Percentiles rank a stretch among this genome's conserved stretches.
These are phyloP conservation scores for Castanea crenata DNA, from an alignment of 306 rosid species.

Conservation along the genomic window DNA sequence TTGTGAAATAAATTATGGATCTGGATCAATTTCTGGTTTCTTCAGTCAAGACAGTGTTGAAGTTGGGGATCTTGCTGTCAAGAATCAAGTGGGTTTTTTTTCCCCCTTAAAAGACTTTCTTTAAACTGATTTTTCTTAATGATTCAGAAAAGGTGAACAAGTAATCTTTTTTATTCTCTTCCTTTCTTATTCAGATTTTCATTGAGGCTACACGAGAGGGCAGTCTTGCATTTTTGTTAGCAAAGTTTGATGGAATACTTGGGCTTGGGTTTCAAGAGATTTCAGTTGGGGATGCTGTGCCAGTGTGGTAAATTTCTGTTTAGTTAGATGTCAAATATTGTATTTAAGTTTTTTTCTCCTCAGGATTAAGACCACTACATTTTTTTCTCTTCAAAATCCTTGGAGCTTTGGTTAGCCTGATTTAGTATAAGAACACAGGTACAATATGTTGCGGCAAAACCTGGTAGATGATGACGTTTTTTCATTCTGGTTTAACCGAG, in stretches of 20 bases:
- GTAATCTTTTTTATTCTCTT: neutral
- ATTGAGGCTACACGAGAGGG: conserved; percentile 79
- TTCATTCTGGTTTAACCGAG: conserved; percentile 89
- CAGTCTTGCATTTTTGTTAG: conserved; percentile 63
- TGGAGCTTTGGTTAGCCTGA: conserved; percentile 10
- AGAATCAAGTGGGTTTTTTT: conserved; percentile 55
- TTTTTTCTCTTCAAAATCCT: conserved; percentile 5
- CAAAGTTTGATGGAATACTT: conserved; percentile 78
- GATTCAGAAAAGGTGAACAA: conserved; percentile 15
- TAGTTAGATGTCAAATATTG: neutral
- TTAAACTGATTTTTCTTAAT: neutral
- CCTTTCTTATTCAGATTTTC: conserved; percentile 55
- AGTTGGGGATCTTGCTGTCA: conserved; percentile 64
- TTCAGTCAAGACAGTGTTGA: conserved; percentile 71
- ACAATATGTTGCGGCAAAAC: conserved; percentile 63
- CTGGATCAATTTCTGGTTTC: conserved; percentile 85
- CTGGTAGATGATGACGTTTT: conserved; percentile 67
- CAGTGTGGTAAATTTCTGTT: conserved; percentile 59
- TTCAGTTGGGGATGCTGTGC: conserved; percentile 68
- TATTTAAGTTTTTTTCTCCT: conserved; percentile 10
- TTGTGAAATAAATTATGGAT: conserved; percentile 65
- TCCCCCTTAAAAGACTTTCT: neutral
- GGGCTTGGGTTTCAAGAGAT: conserved; percentile 96
- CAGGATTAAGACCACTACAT: neutral
- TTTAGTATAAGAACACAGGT: conserved; percentile 49